Evolutionary conservation across 1,139 yeast genomes (phyloP), one percentile per base, ranked within the genome.

Genomic region (Debaryomycetaceae sp.): DNA sequence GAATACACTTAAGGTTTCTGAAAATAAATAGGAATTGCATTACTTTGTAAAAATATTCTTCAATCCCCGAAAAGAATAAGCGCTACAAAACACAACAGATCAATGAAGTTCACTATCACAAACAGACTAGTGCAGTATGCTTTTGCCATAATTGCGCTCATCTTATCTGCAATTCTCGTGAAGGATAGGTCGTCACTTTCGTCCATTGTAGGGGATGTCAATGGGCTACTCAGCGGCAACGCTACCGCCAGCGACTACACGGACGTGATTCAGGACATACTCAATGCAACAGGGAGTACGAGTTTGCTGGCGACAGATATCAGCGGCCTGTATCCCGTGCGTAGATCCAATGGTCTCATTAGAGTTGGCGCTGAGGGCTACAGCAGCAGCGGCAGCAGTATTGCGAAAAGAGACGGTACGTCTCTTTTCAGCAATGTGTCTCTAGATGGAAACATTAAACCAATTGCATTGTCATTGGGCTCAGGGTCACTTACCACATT

Each of bases 401-500:
- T 36, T 27, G 31, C 8, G 4, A 27, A 27, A 11, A 27, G 31
- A 27, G 31, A 27, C 4, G 8, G 8, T 7, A 8, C 31, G 2
- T 27, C 31, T 27, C 31, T 27, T 11, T 27, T 8, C 31, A 27
- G 31, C 22, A 42, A 39, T 6, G n/a, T 37, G 5, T 24, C 35
- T 13, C 1, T 43, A 6, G 34, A 37, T 17, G 24, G 37, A n/a
- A 23, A 24, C 5, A 13, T 31, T 14, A 40, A 38, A 20, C 38
- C 45, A 13, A 38, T 31, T 23, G 40, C 36, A 13, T 39, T 45
- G n/a, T 42, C 42, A 2, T 40, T 45, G 36, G 5, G 41, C 5
- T 37, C 45, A 3, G 44, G 48, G 2, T 30, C 48, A n/a, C 41
- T 45, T 35, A 43, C 48, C 8, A 34, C 43, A 7, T 14, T 37